These are phyloP conservation scores for Malassezia dermatis DNA, from an alignment of 1,284 basidiomycete species.

Conservation along the genomic window DNA sequence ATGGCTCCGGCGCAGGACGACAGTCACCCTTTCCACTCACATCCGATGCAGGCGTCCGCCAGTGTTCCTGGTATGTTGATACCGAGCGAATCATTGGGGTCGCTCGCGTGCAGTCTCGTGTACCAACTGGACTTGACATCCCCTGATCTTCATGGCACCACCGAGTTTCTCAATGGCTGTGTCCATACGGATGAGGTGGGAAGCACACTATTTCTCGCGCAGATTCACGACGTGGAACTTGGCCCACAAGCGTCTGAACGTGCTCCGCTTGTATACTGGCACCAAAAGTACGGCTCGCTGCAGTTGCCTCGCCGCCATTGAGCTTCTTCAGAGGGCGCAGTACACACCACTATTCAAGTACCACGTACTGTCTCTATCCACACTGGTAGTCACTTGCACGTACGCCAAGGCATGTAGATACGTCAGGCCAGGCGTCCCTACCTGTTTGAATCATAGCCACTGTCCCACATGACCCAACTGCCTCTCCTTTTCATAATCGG, in stretches of 20 bases:
- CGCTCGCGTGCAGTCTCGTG: conserved; percentile 19
- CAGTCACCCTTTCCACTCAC: conserved; percentile 1
- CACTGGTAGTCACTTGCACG: too few relatives aligned
- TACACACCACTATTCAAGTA: too few relatives aligned
- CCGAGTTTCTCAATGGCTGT: conserved; percentile 1
- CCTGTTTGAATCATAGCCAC: too few relatives aligned
- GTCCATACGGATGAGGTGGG: conserved; percentile 2
- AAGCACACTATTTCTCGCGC: conserved; percentile 13
- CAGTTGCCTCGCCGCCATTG: background rate
- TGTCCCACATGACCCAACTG: too few relatives aligned
- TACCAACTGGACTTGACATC: conserved; percentile 18
- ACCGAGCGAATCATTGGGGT: conserved; percentile 12
- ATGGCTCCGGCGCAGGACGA: background rate
- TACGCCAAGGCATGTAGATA: too few relatives aligned
- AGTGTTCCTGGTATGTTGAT: conserved; percentile 9
- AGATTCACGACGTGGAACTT: conserved; percentile 14
- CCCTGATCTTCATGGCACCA: conserved; percentile 9
- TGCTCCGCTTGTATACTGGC: conserved; percentile 13
- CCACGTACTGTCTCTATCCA: too few relatives aligned
- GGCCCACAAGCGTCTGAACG: background rate
- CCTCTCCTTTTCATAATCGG: too few relatives aligned
- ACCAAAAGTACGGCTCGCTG: conserved; percentile 10
- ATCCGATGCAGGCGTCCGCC: background rate
- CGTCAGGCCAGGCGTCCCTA: too few relatives aligned
- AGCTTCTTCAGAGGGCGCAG: background rate